These are phyloP conservation scores for Durotheca rogersii DNA, from an alignment of 495 filamentous ascomycete genomes.

Conservation along the genomic window DNA sequence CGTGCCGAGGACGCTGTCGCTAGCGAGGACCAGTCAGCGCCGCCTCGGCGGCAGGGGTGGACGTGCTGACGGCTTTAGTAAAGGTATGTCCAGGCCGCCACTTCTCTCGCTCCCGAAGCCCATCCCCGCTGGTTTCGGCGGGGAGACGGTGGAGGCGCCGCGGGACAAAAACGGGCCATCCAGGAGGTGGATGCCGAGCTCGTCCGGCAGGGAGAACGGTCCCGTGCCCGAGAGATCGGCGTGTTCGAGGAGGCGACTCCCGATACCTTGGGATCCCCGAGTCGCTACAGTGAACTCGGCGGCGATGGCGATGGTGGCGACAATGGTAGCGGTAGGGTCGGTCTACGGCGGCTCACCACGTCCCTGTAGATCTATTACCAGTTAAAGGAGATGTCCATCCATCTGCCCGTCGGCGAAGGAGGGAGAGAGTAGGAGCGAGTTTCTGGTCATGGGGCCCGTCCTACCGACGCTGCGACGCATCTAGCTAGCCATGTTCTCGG, in stretches of 20 bases:
- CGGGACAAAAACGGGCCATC: conserved; percentile 47
- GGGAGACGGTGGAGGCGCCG: conserved; percentile 48
- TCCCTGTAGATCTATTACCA: too few species aligned
- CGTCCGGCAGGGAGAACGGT: conserved; percentile 40
- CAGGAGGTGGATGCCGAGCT: conserved; percentile 43
- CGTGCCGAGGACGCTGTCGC: conserved; percentile 44
- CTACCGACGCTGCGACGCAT: too few species aligned
- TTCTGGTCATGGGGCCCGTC: too few species aligned
- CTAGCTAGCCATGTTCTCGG: too few species aligned
- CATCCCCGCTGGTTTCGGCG: conserved; percentile 39
- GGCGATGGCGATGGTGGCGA: conserved; percentile 32
- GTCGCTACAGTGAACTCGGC: conserved; percentile 41
- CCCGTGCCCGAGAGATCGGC: conserved; percentile 50
- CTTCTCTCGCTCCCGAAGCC: conserved; percentile 48
- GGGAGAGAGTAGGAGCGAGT: too few species aligned
- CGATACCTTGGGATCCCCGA: conserved; percentile 47
- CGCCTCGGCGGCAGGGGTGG: conserved; percentile 42
- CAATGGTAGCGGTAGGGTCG: too few species aligned
- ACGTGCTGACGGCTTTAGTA: too few species aligned
- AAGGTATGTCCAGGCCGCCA: conserved; percentile 48
- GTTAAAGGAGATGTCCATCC: too few species aligned
- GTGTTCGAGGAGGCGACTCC: conserved; percentile 42
- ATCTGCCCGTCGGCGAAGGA: too few species aligned
- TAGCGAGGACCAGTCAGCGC: conserved; percentile 48
- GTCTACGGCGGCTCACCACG: too few species aligned